Conservation (phyloP, 2,329 filamentous ascomycete genomes). For the Penicillium sp. region DNA sequence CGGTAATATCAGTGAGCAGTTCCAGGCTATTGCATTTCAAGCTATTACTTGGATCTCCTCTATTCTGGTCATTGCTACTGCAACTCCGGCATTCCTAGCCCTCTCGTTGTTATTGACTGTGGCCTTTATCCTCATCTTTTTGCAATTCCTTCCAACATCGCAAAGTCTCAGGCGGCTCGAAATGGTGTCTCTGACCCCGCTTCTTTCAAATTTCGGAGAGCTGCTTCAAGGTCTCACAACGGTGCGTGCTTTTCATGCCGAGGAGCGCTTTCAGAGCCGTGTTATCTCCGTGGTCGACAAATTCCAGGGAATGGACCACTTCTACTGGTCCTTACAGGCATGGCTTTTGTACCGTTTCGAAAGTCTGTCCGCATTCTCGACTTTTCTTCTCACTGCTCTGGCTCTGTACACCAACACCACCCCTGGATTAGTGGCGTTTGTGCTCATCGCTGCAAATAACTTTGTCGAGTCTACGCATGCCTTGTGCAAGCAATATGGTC, state of each 20-base stretch:
- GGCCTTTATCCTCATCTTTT: slow-evolving; percentile 68
- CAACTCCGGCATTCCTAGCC: slow-evolving; percentile 69
- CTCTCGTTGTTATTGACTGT: slow-evolving; percentile 65
- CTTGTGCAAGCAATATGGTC: slow-evolving; percentile 74
- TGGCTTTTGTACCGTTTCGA: slow-evolving; percentile 83
- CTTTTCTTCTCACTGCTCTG: slow-evolving; percentile 66
- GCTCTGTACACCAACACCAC: slow-evolving; percentile 71
- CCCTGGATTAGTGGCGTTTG: slow-evolving; percentile 75
- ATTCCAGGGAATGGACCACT: slow-evolving; percentile 93
- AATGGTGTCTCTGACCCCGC: slow-evolving; percentile 80
- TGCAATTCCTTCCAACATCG: slow-evolving; percentile 72
- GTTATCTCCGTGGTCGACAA: slow-evolving; percentile 77
- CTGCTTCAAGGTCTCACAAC: slow-evolving; percentile 80
- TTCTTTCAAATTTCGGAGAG: slow-evolving; percentile 90
- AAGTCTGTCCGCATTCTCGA: slow-evolving; percentile 64
- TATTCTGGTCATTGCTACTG: slow-evolving; percentile 69
- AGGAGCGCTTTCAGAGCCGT: slow-evolving; percentile 70
- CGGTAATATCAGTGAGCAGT: slow-evolving; percentile 70
- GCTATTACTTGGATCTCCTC: slow-evolving; percentile 67
- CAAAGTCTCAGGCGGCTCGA: slow-evolving; percentile 78
- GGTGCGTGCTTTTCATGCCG: slow-evolving; percentile 74
- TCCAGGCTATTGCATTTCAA: slow-evolving; percentile 66
- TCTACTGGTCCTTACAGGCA: slow-evolving; percentile 83
- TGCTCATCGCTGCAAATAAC: slow-evolving; percentile 63
- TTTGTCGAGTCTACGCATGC: slow-evolving; percentile 65